Conservation (phyloP, 345 rosid genomes). For the Excoecaria agallocha region DNA sequence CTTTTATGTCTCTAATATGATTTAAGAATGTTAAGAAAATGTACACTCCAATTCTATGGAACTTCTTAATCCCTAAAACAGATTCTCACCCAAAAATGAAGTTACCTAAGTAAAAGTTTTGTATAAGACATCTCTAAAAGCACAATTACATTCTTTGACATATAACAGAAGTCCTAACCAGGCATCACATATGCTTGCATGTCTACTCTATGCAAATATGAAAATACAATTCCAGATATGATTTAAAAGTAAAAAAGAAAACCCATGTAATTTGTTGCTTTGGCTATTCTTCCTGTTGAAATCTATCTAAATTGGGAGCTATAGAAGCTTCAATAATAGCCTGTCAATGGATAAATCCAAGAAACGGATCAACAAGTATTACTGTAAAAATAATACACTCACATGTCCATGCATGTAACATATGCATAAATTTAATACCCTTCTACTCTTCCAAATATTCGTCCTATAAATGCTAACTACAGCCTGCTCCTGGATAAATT, state of each 20-base stretch:
- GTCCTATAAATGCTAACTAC: background rate
- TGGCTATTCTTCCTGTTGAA: too few relatives aligned
- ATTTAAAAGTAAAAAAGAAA: too few relatives aligned
- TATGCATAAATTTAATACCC: background rate
- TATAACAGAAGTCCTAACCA: too few relatives aligned
- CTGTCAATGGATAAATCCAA: too few relatives aligned
- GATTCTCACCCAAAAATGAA: background rate
- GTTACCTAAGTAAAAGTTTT: background rate
- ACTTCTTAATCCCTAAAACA: background rate
- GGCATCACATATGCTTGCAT: too few relatives aligned
- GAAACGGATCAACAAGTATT: background rate
- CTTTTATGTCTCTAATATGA: conserved; percentile 91
- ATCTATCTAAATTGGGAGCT: too few relatives aligned
- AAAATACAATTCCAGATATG: too few relatives aligned
- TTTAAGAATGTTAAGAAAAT: conserved; percentile 49
- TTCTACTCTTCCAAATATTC: background rate
- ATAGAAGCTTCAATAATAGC: too few relatives aligned
- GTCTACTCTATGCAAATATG: too few relatives aligned
- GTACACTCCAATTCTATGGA: background rate
- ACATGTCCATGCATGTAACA: background rate
- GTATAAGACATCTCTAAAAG: too few relatives aligned
- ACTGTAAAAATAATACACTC: background rate
- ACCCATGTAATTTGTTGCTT: too few relatives aligned
- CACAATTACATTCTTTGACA: too few relatives aligned
- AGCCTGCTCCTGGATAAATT: background rate